Evolutionary conservation across 2,329 filamentous ascomycete genomes (phyloP).

Genomic region (Xylariaceae sp.): DNA sequence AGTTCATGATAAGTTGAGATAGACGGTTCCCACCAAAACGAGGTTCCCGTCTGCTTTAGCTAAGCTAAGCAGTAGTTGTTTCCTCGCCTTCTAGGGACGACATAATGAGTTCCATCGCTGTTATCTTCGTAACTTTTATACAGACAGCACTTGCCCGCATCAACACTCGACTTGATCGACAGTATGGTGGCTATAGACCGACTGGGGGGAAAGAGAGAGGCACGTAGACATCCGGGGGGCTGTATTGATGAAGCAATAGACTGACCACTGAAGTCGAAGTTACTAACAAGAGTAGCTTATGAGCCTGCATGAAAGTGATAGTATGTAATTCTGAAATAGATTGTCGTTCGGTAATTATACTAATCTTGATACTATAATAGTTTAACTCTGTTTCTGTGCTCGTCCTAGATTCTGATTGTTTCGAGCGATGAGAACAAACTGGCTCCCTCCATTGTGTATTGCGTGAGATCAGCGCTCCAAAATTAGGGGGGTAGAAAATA

Average conservation of each 20-base stretch:
- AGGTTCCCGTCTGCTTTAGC: background rate
- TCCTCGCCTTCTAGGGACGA: background rate
- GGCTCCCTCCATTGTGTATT: constrained; percentile 25
- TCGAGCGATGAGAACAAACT: constrained; percentile 10
- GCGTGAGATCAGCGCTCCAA: constrained; percentile 20
- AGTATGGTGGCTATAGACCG: constrained; percentile 1
- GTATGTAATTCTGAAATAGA: constrained; percentile 16
- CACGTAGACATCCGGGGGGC: background rate
- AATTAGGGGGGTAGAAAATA: constrained; percentile 26
- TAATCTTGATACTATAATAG: constrained; percentile 23
- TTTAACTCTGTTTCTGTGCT: constrained; percentile 12
- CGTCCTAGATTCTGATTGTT: constrained; percentile 3
- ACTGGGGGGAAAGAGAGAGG: background rate
- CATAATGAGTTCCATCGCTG: constrained; percentile 3
- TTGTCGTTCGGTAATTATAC: constrained; percentile 22
- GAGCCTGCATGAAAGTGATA: background rate
- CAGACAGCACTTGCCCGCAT: constrained; percentile 12
- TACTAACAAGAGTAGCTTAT: background rate
- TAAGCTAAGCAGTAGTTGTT: constrained; percentile 11
- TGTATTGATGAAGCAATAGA: background rate
- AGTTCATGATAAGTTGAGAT: background rate
- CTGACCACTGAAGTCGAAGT: background rate
- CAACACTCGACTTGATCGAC: background rate
- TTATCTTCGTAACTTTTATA: background rate
- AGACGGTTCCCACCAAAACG: background rate